A percentile compares a stretch with the other conserved stretches of the same genome.
Conservation (phyloP, 192 early-diverging fungal species). For the Umbelopsis isabellina region DNA sequence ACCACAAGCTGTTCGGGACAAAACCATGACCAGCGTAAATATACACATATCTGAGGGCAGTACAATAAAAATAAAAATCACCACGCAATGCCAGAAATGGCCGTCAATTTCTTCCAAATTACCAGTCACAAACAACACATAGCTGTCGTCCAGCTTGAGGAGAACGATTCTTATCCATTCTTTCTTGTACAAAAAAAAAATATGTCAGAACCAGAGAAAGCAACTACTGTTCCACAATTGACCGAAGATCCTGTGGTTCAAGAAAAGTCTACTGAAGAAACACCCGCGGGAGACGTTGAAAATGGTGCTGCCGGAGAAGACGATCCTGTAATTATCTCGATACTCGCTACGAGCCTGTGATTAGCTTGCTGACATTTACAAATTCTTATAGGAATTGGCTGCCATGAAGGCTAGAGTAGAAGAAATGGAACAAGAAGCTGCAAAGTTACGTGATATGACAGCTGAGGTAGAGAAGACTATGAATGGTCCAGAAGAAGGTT, state of each 20-base stretch:
- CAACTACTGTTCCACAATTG: constrained; percentile 6
- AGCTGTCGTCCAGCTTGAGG: too few relatives aligned
- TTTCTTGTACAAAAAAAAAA: neutral
- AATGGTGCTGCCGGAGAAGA: neutral
- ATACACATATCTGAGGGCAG: too few relatives aligned
- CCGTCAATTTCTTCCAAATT: neutral
- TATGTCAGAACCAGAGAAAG: constrained; percentile 23
- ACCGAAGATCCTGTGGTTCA: constrained; percentile 16
- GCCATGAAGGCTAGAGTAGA: constrained; percentile 78
- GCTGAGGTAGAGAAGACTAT: constrained; percentile 77
- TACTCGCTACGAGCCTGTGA: neutral
- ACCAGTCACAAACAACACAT: constrained; percentile 20
- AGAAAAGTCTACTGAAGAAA: neutral
- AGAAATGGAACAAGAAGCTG: constrained; percentile 86
- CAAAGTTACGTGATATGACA: constrained; percentile 78
- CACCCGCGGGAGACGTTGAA: neutral
- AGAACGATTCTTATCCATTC: neutral
- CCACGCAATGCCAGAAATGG: too few relatives aligned
- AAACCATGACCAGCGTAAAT: too few relatives aligned
- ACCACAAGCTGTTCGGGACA: too few relatives aligned
- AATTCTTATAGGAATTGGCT: constrained; percentile 64
- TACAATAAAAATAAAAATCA: too few relatives aligned
- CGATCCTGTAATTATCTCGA: neutral
- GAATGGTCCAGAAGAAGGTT: constrained; percentile 59
- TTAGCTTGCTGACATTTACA: neutral